Conservation (phyloP, 129 eudicot species). For the Rutidosis leptorrhynchoides region DNA sequence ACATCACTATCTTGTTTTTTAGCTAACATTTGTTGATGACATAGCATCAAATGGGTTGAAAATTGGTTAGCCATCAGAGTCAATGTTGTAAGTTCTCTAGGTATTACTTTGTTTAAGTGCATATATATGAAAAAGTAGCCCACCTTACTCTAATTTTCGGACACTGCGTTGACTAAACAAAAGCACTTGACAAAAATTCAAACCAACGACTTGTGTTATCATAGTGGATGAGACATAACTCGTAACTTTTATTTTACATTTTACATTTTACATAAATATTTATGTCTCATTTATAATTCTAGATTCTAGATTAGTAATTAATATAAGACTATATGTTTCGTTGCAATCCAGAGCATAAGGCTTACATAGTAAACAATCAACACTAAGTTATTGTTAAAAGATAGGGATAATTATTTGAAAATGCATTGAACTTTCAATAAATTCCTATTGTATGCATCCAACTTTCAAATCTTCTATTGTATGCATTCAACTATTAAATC, state of each 20-base stretch:
- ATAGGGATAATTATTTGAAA: no score
- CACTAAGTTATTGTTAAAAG: no score
- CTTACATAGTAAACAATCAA: no score
- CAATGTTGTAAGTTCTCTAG: slow-evolving; percentile 26
- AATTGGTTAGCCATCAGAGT: slow-evolving; percentile 19
- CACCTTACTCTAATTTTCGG: slow-evolving; percentile 14
- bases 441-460: no score
- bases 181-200: slow-evolving; percentile 22
- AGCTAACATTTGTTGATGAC: neutral
- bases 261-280: no score
- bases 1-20: slow-evolving; percentile 15
- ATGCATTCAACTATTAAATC: no score
- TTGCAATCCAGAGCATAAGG: no score
- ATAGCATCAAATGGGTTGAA: slow-evolving; percentile 34
- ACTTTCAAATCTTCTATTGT: no score
- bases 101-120: slow-evolving; percentile 32
- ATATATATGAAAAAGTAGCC: slow-evolving; percentile 24
- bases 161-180: slow-evolving; percentile 26
- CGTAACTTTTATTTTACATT: neutral
- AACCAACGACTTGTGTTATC: slow-evolving; percentile 24
- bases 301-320: neutral
- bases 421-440: no score
- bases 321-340: neutral
- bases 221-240: slow-evolving; percentile 16
- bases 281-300: neutral